Conservation (phyloP, 352 stramenopile genomes). For the Globisporangium heterothallicum region DNA sequence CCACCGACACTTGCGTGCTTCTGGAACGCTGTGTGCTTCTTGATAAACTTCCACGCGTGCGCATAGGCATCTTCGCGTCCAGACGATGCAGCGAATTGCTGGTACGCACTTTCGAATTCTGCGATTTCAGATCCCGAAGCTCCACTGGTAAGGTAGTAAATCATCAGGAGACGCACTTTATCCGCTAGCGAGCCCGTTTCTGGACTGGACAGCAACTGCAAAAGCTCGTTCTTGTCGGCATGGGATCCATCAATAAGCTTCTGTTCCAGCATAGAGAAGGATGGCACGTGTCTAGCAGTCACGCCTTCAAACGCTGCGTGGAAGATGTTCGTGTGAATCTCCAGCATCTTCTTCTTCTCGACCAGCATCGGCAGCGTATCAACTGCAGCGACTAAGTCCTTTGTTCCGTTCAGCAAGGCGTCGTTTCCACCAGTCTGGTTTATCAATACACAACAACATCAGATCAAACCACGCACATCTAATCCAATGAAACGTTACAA, state of each 20-base stretch:
- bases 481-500: neutral
- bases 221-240: slow-evolving; percentile 60
- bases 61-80: slow-evolving; percentile 27
- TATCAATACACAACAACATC: slow-evolving; percentile 9
- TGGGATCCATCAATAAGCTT: slow-evolving; percentile 80
- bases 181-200: slow-evolving; percentile 70
- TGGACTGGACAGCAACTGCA: slow-evolving; percentile 54
- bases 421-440: slow-evolving; percentile 66
- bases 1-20: slow-evolving; percentile 64
- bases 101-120: slow-evolving; percentile 69
- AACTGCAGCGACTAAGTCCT: slow-evolving; percentile 78
- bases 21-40: slow-evolving; percentile 80
- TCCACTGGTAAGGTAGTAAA: slow-evolving; percentile 81
- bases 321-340: slow-evolving; percentile 88
- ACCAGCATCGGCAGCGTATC: slow-evolving; percentile 77
- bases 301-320: slow-evolving; percentile 78
- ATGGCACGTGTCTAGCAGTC: slow-evolving; percentile 73
- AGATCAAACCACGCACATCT: neutral
- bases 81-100: slow-evolving; percentile 35
- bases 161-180: slow-evolving; percentile 85
- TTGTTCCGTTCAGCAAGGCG: slow-evolving; percentile 66
- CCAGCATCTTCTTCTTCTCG: slow-evolving; percentile 87
- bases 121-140: slow-evolving; percentile 61
- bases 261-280: slow-evolving; percentile 82
- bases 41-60: slow-evolving; percentile 74